Evolutionary conservation across 2,329 filamentous ascomycete genomes (phyloP), one percentile per base, ranked within the genome.

Genomic region (Fusarium lyarnte): DNA sequence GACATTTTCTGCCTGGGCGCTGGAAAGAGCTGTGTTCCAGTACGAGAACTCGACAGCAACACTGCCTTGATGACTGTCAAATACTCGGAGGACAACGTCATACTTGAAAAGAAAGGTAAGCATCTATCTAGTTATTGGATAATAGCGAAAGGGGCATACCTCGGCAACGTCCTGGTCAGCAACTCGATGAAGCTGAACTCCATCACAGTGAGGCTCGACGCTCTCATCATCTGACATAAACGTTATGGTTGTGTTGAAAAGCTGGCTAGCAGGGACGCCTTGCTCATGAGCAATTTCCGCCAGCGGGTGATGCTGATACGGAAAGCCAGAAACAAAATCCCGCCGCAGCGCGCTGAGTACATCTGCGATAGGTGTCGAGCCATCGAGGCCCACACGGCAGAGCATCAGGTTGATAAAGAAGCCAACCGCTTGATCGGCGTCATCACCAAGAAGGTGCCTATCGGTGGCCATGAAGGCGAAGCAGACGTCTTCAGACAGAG

Each of bases 211-310:
- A 6, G 36, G 16, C 19, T 53, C 51, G 1, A 10, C 51, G 12
- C 4, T 23, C 6, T 54, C 25, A 25, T 61, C 49, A 36, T 53
- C 42, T 16, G 63, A 52, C 29, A 47, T 31, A 29, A 61, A 66
- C 42, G 63, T 66, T 36, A 66, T 61, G 31, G 47, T 53, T 19
- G 63, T 66, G 63, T 66, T 66, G 29, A 66, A 66, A 29, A 66
- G 63, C 35, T 61, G 63, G 36, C 57, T 55, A 53, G 63, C 63
- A 23, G 63, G 63, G 39, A 66, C 27, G 11, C 31, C 39, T 33
- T 66, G 63, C 23, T 55, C 63, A 51, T 66, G 63, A 46, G 63
- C 49, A 55, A 66, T 66, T 42, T 66, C 63, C 2, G 63, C 63
- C 49, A 66, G 36, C 19, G 55, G 36, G 42, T 60, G 54, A 16